Conservation (phyloP, 2,329 filamentous ascomycete species). For the Diaporthe batatas region DNA sequence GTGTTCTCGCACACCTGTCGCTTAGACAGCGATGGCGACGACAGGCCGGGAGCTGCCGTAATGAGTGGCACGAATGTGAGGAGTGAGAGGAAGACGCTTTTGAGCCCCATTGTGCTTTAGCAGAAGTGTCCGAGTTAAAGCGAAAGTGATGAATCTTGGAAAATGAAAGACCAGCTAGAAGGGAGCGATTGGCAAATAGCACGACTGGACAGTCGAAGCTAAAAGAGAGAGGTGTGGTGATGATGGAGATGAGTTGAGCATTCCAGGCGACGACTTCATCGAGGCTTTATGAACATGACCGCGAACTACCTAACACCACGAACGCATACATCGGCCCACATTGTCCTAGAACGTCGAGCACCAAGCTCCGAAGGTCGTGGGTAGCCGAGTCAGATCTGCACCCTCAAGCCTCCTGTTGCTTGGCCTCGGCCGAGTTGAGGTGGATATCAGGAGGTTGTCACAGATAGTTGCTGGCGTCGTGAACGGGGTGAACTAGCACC, state of each 20-base stretch:
- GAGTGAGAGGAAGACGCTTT: constrained; percentile 23
- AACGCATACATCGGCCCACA: constrained; percentile 7
- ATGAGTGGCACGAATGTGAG: constrained; percentile 31
- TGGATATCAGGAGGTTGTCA: constrained; percentile 28
- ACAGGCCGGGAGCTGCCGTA: constrained; percentile 20
- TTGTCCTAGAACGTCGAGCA: background rate
- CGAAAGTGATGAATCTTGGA: background rate
- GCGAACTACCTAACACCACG: background rate
- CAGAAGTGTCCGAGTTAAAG: background rate
- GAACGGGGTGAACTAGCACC: background rate
- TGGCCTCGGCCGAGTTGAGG: constrained; percentile 22
- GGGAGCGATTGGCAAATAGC: constrained; percentile 1
- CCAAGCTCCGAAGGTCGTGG: background rate
- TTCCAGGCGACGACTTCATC: constrained; percentile 15
- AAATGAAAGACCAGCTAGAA: constrained; percentile 12
- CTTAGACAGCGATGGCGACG: constrained; percentile 18
- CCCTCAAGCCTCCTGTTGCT: constrained; percentile 26
- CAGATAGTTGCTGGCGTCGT: constrained; percentile 15
- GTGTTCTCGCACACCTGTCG: constrained; percentile 45
- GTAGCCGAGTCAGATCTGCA: constrained; percentile 27
- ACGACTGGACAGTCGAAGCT: background rate
- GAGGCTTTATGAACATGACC: constrained; percentile 17
- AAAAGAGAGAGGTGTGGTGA: background rate
- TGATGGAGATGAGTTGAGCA: constrained; percentile 5
- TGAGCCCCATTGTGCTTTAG: constrained; percentile 31